These are phyloP conservation scores for Phytophthora sp. DNA, from an alignment of 352 stramenopile genomes.

Conservation along the genomic window DNA sequence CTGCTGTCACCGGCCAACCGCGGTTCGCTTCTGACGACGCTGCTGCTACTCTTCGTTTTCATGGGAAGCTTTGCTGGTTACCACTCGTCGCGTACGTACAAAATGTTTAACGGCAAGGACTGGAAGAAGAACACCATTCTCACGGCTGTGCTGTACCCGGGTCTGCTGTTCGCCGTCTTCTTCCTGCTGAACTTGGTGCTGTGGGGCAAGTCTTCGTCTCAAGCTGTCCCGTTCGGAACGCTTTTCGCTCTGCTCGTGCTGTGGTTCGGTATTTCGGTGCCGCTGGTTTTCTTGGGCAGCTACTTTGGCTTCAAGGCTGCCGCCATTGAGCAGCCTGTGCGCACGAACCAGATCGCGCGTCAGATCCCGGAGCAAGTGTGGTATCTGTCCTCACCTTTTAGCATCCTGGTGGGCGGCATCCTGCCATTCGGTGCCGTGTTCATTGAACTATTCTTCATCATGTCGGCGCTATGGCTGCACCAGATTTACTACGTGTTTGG, in stretches of 20 bases:
- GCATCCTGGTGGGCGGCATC: slow-evolving; percentile 96
- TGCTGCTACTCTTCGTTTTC: slow-evolving; percentile 98
- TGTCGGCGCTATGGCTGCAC: slow-evolving; percentile 99
- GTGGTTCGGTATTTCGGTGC: slow-evolving; percentile 98
- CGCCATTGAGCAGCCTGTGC: slow-evolving; percentile 89
- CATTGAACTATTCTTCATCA: slow-evolving; percentile 99
- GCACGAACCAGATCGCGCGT: slow-evolving; percentile 91
- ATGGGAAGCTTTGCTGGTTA: slow-evolving; percentile 98
- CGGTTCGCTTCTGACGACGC: slow-evolving; percentile 94
- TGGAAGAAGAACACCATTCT: slow-evolving; percentile 98
- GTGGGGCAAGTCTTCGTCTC: slow-evolving; percentile 85
- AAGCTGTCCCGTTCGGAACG: slow-evolving; percentile 96
- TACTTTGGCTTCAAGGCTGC: slow-evolving; percentile 96
- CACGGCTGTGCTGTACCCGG: slow-evolving; percentile 95
- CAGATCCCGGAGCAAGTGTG: slow-evolving; percentile 95
- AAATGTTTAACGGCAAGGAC: slow-evolving; percentile 98
- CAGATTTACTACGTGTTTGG: slow-evolving; percentile 99
- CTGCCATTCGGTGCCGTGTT: slow-evolving; percentile 99
- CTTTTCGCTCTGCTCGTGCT: slow-evolving; percentile 97
- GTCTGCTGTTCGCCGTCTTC: slow-evolving; percentile 94
- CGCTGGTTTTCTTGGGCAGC: slow-evolving; percentile 98
- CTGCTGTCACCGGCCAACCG: slow-evolving; percentile 98
- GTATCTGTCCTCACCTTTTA: slow-evolving; percentile 95
- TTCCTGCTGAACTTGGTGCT: slow-evolving; percentile 97
- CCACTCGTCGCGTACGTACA: slow-evolving; percentile 96